phyloP scores from a whole-genome alignment of 2,329 filamentous ascomycete genomes.

The Fusarium sp. region DNA sequence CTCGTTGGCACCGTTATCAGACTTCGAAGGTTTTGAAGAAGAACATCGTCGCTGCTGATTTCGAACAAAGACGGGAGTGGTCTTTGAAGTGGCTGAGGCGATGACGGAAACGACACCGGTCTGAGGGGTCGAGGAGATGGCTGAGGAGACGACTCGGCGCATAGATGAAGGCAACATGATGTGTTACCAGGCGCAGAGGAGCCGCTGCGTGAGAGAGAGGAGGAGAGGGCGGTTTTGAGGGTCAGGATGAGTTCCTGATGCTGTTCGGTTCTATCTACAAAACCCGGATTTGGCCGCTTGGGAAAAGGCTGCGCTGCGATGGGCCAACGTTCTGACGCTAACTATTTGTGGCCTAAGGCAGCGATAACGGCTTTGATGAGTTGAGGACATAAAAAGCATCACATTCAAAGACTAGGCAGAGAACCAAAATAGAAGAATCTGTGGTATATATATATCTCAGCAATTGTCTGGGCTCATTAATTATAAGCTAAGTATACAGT shows the following conservation, averaged over 20 bases:
- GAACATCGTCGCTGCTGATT: slow-evolving; percentile 66
- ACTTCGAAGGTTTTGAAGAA: slow-evolving; percentile 70
- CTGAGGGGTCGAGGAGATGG: slow-evolving; percentile 58
- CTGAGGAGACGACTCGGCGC: slow-evolving; percentile 62
- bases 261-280: slow-evolving; percentile 48
- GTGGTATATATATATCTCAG: neutral
- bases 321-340: slow-evolving; percentile 40
- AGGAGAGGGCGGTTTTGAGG: slow-evolving; percentile 31
- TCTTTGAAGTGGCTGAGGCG: slow-evolving; percentile 53
- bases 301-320: slow-evolving; percentile 48
- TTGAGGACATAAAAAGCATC: slow-evolving; percentile 1
- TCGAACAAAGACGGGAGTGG: slow-evolving; percentile 50
- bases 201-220: slow-evolving; percentile 27
- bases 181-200: slow-evolving; percentile 42
- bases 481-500: no score
- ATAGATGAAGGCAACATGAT: slow-evolving; percentile 65
- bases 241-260: slow-evolving; percentile 47
- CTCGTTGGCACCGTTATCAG: slow-evolving; percentile 65
- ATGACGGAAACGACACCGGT: slow-evolving; percentile 55
- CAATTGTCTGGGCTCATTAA: neutral
- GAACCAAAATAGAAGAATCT: neutral
- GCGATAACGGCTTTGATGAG: slow-evolving; percentile 39
- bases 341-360: slow-evolving; percentile 51
- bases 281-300: slow-evolving; percentile 51
- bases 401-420: neutral